phyloP scores from a whole-genome alignment of 1,139 yeast genomes.

The Sugiyamaella castrensis region DNA sequence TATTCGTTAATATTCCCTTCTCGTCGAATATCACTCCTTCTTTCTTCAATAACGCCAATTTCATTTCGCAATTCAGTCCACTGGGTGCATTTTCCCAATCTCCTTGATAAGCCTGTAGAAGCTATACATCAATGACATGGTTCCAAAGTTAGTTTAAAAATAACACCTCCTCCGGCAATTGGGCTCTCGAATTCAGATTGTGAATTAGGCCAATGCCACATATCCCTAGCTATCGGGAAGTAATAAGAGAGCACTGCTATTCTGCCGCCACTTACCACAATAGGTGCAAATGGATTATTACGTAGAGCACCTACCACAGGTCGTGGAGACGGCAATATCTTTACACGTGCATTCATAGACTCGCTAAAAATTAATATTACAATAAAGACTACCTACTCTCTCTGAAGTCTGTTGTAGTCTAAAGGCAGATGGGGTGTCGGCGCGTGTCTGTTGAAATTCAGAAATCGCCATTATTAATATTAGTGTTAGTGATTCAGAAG shows the following conservation, averaged over 20 bases:
- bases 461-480: no score
- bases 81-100: slow-evolving; percentile 16
- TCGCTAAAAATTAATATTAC: not conserved
- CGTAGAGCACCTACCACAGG: slow-evolving; percentile 15
- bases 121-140: slow-evolving; percentile 16
- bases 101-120: slow-evolving; percentile 11
- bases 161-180: no score
- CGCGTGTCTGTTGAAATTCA: no score
- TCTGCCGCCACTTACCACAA: slow-evolving; percentile 11
- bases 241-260: not conserved
- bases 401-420: no score
- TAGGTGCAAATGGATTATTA: slow-evolving; percentile 10
- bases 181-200: no score
- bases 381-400: no score
- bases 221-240: no score
- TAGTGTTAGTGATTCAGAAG: no score
- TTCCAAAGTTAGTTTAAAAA: not conserved
- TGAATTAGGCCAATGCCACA: no score
- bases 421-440: no score
- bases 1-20: slow-evolving; percentile 6
- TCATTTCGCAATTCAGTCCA: slow-evolving; percentile 9
- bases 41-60: slow-evolving; percentile 3
- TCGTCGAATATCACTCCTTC: slow-evolving; percentile 12
- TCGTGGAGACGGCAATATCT: slow-evolving; percentile 11
- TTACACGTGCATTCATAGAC: slow-evolving; percentile 13